phyloP scores from a whole-genome alignment of 2,329 filamentous ascomycete species.

The Pseudogymnoascus sp. region DNA sequence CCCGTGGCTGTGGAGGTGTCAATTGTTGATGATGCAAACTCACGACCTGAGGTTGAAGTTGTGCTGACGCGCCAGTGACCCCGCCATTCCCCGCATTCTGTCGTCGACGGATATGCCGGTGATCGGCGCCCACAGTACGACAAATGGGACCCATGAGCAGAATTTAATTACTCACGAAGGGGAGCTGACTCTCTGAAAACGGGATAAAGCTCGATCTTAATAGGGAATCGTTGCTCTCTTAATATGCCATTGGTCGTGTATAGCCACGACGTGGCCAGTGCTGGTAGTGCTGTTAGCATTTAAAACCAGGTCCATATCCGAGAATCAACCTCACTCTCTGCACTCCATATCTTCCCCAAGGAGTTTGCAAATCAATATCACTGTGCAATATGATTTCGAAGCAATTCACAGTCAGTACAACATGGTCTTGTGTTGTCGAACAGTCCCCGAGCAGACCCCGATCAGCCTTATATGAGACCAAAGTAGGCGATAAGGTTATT shows the following conservation, averaged over 20 bases:
- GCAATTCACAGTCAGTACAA: neutral
- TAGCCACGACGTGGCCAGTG: neutral
- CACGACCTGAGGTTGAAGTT: neutral
- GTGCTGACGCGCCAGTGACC: neutral
- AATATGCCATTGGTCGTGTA: neutral
- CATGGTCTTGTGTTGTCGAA: neutral
- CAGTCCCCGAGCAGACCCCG: neutral
- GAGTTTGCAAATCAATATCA: neutral
- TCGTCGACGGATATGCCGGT: neutral
- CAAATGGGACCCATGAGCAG: neutral
- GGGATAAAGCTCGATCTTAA: neutral
- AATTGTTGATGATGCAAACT: neutral
- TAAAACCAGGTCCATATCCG: neutral
- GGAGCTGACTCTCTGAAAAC: neutral
- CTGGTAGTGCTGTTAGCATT: neutral
- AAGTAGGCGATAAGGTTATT: neutral
- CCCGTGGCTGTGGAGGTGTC: neutral
- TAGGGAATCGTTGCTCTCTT: neutral
- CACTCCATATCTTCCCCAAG: neutral
- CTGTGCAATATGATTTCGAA: neutral
- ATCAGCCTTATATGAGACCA: neutral
- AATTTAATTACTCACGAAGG: neutral
- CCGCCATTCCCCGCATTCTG: slow-evolving; percentile 5
- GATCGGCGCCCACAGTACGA: neutral
- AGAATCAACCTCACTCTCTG: neutral